Evolutionary conservation across 371 early-diverging fungal species (phyloP).

Genomic region (Fennellomyces sp.): DNA sequence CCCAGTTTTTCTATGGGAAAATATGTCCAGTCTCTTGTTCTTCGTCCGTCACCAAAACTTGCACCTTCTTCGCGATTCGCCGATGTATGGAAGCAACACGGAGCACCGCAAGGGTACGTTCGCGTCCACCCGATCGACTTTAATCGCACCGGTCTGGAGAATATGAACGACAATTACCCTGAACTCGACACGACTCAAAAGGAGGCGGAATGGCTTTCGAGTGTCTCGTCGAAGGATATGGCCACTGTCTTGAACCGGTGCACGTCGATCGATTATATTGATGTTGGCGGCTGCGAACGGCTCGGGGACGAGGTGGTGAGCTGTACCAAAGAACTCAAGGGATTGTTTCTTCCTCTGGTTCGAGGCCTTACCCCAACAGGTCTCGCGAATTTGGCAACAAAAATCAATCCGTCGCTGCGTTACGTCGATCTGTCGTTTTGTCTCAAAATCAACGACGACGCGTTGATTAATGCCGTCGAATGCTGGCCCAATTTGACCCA

Average conservation of each 20-base stretch:
- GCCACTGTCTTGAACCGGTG: conserved; percentile 14
- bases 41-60: conserved; percentile 35
- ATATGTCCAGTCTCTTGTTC: conserved; percentile 25
- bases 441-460: conserved; percentile 5
- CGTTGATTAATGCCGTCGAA: conserved; percentile 7
- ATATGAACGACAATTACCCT: conserved; percentile 28
- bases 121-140: conserved; percentile 27
- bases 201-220: conserved; percentile 41
- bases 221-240: conserved; percentile 23
- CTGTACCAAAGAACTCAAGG: not conserved
- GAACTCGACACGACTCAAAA: conserved; percentile 41
- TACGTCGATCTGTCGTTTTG: conserved; percentile 31
- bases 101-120: conserved; percentile 25
- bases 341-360: conserved; percentile 8
- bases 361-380: conserved; percentile 9
- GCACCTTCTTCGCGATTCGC: conserved; percentile 21
- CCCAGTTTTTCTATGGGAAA: not conserved
- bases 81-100: conserved; percentile 18
- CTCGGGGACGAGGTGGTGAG: conserved; percentile 14
- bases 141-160: conserved; percentile 36
- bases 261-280: conserved; percentile 26
- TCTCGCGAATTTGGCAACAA: not conserved
- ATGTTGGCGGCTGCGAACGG: conserved; percentile 38
- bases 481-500: conserved; percentile 29
- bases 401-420: not conserved